Evolutionary conservation across 129 eudicot genomes (phyloP).

Genomic region (Logfia minima): DNA sequence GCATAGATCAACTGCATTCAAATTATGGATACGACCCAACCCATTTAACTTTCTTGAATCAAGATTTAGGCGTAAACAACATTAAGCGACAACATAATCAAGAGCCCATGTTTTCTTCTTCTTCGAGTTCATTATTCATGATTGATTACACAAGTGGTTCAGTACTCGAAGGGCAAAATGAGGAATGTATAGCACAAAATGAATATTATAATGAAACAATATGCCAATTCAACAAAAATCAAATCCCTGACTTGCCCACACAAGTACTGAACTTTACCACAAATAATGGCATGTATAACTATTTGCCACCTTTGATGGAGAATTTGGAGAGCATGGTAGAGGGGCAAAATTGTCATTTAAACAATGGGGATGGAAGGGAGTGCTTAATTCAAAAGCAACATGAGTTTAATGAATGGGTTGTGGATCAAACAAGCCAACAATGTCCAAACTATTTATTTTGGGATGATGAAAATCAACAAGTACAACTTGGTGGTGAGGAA

Average conservation of each 20-base stretch:
- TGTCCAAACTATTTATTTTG: constrained; percentile 66
- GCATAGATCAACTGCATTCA: constrained; percentile 21
- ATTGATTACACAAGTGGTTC: constrained; percentile 52
- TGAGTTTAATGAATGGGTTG: constrained; percentile 67
- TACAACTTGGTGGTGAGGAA: constrained; percentile 48
- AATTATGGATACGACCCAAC: constrained; percentile 38
- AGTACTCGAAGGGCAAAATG: constrained; percentile 33
- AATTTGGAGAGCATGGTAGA: constrained; percentile 44
- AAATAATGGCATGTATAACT: constrained; percentile 37
- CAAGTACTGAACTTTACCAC: constrained; percentile 20
- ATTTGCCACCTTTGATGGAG: constrained; percentile 58
- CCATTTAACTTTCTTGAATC: constrained; percentile 49
- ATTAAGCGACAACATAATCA: constrained; percentile 40
- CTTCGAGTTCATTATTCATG: constrained; percentile 57
- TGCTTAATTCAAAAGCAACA: constrained; percentile 53
- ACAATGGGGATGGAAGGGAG: constrained; percentile 44
- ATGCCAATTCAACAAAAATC: constrained; percentile 51
- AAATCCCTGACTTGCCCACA: constrained; percentile 29
- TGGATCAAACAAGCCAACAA: constrained; percentile 42
- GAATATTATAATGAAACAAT: constrained; percentile 40
- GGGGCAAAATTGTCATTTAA: constrained; percentile 43
- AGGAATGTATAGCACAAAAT: constrained; percentile 21
- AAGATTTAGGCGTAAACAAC: constrained; percentile 42
- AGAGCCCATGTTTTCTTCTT: constrained; percentile 39
- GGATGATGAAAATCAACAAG: constrained; percentile 59